Conservation (phyloP, 495 filamentous ascomycete genomes). For the Trichoderma parareesei region DNA sequence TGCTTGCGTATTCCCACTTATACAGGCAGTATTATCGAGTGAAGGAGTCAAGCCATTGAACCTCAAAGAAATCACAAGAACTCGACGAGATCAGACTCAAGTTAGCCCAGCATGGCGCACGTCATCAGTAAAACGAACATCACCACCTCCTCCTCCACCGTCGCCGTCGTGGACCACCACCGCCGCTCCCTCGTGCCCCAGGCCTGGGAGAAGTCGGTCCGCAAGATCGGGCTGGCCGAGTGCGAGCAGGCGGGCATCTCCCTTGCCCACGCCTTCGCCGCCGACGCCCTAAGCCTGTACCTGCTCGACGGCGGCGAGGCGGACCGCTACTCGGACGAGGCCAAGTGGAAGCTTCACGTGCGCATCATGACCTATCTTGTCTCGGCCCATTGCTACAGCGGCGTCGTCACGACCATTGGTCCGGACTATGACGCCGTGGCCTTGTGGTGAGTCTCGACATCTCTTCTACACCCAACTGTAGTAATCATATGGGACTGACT, state of each 20-base stretch:
- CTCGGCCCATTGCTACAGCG: slow-evolving; percentile 61
- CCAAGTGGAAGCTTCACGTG: slow-evolving; percentile 66
- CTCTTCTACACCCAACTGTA: slow-evolving; percentile 5
- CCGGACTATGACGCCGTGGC: slow-evolving; percentile 67
- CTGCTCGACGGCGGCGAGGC: slow-evolving; percentile 60
- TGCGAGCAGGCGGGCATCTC: slow-evolving; percentile 57
- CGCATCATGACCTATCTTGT: slow-evolving; percentile 66
- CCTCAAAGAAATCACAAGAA: not conserved
- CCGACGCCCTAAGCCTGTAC: slow-evolving; percentile 65
- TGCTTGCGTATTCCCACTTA: not conserved
- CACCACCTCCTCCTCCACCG: slow-evolving; percentile 19
- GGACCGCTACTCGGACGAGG: slow-evolving; percentile 46
- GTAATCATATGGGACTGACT: not conserved
- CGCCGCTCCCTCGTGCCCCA: slow-evolving; percentile 42
- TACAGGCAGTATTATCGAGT: slow-evolving; percentile 2
- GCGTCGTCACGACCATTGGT: slow-evolving; percentile 62
- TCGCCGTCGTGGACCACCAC: slow-evolving; percentile 34
- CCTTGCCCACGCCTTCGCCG: slow-evolving; percentile 67
- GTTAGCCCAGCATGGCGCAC: slow-evolving; percentile 29
- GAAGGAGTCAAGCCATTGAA: slow-evolving; percentile 7
- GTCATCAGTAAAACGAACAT: slow-evolving; percentile 23
- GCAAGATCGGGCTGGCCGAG: slow-evolving; percentile 50
- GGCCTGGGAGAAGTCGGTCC: slow-evolving; percentile 44
- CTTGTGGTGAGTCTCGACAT: slow-evolving; percentile 56
- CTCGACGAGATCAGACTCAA: slow-evolving; percentile 6